Evolutionary conservation across 2,329 filamentous ascomycete genomes (phyloP).

Genomic region (Neurospora sp.): DNA sequence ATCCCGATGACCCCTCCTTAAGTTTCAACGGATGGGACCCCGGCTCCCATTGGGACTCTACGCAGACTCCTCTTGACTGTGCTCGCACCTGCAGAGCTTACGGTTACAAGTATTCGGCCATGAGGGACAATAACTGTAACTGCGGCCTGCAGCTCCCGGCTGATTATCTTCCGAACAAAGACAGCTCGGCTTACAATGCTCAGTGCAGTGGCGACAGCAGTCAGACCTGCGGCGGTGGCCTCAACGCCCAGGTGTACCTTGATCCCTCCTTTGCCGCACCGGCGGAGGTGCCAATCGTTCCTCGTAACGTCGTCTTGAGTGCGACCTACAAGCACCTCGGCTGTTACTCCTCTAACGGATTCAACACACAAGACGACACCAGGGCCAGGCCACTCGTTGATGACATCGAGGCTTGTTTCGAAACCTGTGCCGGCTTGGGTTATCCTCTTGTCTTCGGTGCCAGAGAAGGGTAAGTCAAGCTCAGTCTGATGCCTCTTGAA

Average conservation of each 20-base stretch:
- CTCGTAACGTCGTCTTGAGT: constrained; percentile 2
- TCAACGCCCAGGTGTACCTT: constrained; percentile 16
- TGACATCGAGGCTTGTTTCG: constrained; percentile 8
- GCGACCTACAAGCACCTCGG: constrained; percentile 17
- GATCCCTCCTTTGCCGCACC: constrained; percentile 20
- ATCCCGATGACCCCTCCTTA: constrained; percentile 10
- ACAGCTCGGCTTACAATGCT: neutral
- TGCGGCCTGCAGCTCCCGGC: constrained; percentile 17
- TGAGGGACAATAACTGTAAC: constrained; percentile 15
- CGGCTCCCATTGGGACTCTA: neutral
- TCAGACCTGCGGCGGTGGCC: constrained; percentile 20
- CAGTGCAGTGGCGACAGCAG: constrained; percentile 18
- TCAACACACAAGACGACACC: constrained; percentile 8
- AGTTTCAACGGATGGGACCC: constrained; percentile 8
- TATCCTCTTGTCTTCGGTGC: constrained; percentile 10
- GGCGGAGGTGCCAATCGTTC: neutral
- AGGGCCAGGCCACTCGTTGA: constrained; percentile 2
- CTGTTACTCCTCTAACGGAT: constrained; percentile 17
- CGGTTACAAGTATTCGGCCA: constrained; percentile 19
- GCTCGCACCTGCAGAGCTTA: constrained; percentile 16
- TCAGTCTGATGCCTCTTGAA: neutral
- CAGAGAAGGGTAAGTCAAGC: neutral
- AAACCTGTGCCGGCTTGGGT: constrained; percentile 9
- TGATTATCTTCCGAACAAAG: no score
- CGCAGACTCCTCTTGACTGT: constrained; percentile 18